Conservation (phyloP, 1,139 yeast species). For the Arxiozyma slooffiae region DNA sequence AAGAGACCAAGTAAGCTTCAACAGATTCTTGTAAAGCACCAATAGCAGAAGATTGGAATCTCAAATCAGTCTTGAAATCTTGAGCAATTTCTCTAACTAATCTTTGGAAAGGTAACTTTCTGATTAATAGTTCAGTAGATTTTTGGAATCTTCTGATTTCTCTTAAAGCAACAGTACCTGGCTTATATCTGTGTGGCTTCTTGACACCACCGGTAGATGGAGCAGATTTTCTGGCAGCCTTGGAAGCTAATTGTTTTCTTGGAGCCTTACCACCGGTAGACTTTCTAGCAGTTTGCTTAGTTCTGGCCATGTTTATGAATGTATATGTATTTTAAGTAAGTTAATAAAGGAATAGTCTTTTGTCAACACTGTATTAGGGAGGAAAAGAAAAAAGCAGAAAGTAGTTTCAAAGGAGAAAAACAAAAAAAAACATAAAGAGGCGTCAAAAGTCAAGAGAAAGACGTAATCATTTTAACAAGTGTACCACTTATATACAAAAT, state of each 20-base stretch:
- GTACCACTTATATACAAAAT: background rate
- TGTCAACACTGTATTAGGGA: background rate
- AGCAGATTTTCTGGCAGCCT: slow-evolving; percentile 98
- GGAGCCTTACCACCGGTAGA: slow-evolving; percentile 99
- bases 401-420: background rate
- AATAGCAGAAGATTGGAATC: slow-evolving; percentile 97
- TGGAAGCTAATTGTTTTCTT: slow-evolving; percentile 97
- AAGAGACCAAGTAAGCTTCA: slow-evolving; percentile 87
- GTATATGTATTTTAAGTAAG: background rate
- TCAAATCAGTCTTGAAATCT: slow-evolving; percentile 94
- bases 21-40: slow-evolving; percentile 99
- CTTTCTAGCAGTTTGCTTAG: slow-evolving; percentile 97
- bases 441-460: no score
- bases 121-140: slow-evolving; percentile 90
- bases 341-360: background rate
- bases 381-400: background rate
- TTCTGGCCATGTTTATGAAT: slow-evolving; percentile 71
- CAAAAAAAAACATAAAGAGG: background rate
- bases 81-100: slow-evolving; percentile 96
- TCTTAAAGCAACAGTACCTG: slow-evolving; percentile 99
- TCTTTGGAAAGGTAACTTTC: slow-evolving; percentile 98
- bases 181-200: slow-evolving; percentile 99
- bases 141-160: slow-evolving; percentile 99
- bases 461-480: background rate
- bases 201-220: slow-evolving; percentile 98